phyloP scores from a whole-genome alignment of 805 yeast species.

The Saturnispora diversa region DNA sequence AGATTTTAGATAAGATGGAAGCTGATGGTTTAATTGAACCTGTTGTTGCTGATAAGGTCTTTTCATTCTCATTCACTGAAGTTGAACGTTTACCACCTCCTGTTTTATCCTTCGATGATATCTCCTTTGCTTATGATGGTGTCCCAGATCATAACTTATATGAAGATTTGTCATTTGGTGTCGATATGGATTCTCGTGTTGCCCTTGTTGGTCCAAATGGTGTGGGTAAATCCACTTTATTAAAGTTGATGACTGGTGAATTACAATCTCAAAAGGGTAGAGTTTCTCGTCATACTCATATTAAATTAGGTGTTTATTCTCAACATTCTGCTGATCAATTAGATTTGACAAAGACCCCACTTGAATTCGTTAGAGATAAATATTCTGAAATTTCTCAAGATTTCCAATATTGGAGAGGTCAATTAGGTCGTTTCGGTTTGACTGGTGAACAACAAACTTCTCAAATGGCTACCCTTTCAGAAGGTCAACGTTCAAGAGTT shows the following conservation, averaged over 20 bases:
- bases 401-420: slow-evolving; percentile 97
- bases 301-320: slow-evolving; percentile 96
- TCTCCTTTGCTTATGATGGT: slow-evolving; percentile 85
- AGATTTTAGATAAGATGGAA: slow-evolving; percentile 99
- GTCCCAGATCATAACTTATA: slow-evolving; percentile 79
- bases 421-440: slow-evolving; percentile 94
- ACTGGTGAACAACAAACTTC: slow-evolving; percentile 99
- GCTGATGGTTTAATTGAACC: slow-evolving; percentile 96
- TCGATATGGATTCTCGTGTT: slow-evolving; percentile 98
- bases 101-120: slow-evolving; percentile 91
- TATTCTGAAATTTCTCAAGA: slow-evolving; percentile 88
- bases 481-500: slow-evolving; percentile 99
- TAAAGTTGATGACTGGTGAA: slow-evolving; percentile 95
- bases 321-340: slow-evolving; percentile 99
- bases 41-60: slow-evolving; percentile 87
- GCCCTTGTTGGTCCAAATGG: slow-evolving; percentile 99
- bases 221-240: slow-evolving; percentile 94
- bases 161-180: slow-evolving; percentile 90
- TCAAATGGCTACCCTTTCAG: slow-evolving; percentile 96
- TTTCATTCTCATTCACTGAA: slow-evolving; percentile 87
- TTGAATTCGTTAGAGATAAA: slow-evolving; percentile 95
- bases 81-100: slow-evolving; percentile 99
- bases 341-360: slow-evolving; percentile 88
- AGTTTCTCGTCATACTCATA: slow-evolving; percentile 94
- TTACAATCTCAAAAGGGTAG: slow-evolving; percentile 87